Evolutionary conservation across 495 filamentous ascomycete species (phyloP), one percentile per base, ranked within the genome.

Genomic region (Sphaerosporella brunnea): DNA sequence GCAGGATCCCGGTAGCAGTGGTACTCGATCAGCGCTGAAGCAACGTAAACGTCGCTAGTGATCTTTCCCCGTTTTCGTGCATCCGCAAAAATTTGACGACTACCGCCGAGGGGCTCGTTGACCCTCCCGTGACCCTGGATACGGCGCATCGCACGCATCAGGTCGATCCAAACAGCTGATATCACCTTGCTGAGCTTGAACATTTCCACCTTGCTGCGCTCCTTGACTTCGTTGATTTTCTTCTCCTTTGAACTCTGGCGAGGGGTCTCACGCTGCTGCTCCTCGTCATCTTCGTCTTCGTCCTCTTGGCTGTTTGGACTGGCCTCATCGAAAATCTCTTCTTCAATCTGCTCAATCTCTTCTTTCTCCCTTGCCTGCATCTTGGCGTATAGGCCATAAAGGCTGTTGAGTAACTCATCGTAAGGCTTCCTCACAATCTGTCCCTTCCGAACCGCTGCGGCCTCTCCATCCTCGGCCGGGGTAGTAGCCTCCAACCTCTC

Each of bases 1-100:
- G 87, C 80, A 2, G 77, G 74, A 49, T 96, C 90, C 55, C 93
- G 86, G 63, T 97, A 97, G 53, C 90, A 90, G 56, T 86, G 78
- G 62, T 90, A 87, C 55, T 97, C 90, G 55, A 96, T 81, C 46
- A 93, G 70, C 21, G 90, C 88, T 56, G 78, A 81, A 5, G 83
- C 88, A 47, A 93, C 78, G 59, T 96, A 97, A 16, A 94, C 84
- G 62, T 94, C 90, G 52, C 82, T 86, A 15, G 80, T 92, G 25
- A 97, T 74, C 23, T 83, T 79, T 20, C 90, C 90, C 49, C 76
- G 73, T 51, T 78, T 79, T 13, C 90, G 73, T 42, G 90, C 84
- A 63, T 96, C 85, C 7, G 74, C 72, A 60, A 97, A 95, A 13
- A 90, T 73, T 53, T 83, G 78, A 21, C 90, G 77, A 49, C 83